These are phyloP conservation scores for Ustulina deusta DNA, from an alignment of 2,329 filamentous ascomycete genomes.

Conservation along the genomic window DNA sequence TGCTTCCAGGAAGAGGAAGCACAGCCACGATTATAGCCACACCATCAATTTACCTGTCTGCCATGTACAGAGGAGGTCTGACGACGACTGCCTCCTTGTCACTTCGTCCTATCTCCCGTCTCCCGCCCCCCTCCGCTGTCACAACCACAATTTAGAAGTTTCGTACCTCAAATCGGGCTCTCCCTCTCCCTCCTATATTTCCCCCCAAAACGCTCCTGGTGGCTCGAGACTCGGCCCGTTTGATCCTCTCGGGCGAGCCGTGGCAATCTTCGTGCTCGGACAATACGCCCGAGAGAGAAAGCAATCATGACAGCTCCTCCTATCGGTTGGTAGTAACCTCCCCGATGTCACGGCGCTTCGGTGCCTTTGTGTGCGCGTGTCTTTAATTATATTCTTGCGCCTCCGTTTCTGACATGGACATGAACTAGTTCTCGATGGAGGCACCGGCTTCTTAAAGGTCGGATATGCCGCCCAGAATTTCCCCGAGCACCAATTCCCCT, in stretches of 20 bases:
- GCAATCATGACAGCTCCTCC: slow-evolving; percentile 64
- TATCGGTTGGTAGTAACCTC: slow-evolving; percentile 61
- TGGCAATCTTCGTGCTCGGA: slow-evolving; percentile 27
- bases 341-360: slow-evolving; percentile 34
- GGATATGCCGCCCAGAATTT: slow-evolving; percentile 99
- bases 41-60: slow-evolving; percentile 32
- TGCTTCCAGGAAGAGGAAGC: neutral
- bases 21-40: slow-evolving; percentile 38
- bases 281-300: slow-evolving; percentile 32
- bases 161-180: slow-evolving; percentile 7
- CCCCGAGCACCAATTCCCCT: slow-evolving; percentile 97
- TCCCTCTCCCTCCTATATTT: neutral
- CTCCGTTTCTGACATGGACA: slow-evolving; percentile 42
- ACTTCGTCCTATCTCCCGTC: slow-evolving; percentile 22
- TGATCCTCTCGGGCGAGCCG: slow-evolving; percentile 35
- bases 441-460: slow-evolving; percentile 99
- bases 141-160: slow-evolving; percentile 17
- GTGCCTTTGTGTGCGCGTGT: slow-evolving; percentile 6
- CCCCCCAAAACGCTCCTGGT: neutral
- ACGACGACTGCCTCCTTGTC: slow-evolving; percentile 36
- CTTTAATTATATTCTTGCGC: slow-evolving; percentile 5
- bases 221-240: neutral
- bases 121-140: slow-evolving; percentile 25
- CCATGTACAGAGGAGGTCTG: slow-evolving; percentile 25
- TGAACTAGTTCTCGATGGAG: slow-evolving; percentile 91